Percentiles rank a stretch among this genome's conserved stretches.
These are phyloP conservation scores for Penicillium nordicum DNA, from an alignment of 2,329 filamentous ascomycete species.

Conservation along the genomic window DNA sequence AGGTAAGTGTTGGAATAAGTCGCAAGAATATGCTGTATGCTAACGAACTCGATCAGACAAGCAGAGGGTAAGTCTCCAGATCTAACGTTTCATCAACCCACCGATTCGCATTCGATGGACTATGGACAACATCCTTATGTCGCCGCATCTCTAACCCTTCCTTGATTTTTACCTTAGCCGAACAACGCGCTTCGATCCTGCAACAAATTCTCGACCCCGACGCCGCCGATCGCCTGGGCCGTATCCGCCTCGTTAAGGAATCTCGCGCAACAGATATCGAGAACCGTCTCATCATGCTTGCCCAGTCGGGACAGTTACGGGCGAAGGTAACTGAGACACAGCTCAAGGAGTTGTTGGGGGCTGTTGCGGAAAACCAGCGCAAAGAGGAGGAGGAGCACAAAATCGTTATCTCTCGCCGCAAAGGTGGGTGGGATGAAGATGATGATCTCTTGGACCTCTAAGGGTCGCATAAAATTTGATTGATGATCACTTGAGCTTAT, in stretches of 20 bases:
- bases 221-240: conserved; percentile 85
- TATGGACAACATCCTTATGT: neutral
- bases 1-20: conserved; percentile 48
- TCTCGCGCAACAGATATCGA: conserved; percentile 86
- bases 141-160: conserved; percentile 1
- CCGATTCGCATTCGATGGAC: neutral
- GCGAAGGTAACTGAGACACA: conserved; percentile 88
- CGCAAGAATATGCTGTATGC: neutral
- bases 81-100: neutral
- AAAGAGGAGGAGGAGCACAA: conserved; percentile 63
- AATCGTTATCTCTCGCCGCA: conserved; percentile 80
- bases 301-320: conserved; percentile 79
- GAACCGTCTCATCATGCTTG: conserved; percentile 87
- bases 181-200: conserved; percentile 57
- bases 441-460: conserved; percentile 47
- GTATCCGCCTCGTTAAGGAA: conserved; percentile 94
- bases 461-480: conserved; percentile 10
- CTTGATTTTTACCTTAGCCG: conserved; percentile 20
- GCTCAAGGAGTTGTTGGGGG: conserved; percentile 84
- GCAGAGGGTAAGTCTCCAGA: conserved; percentile 29
- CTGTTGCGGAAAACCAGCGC: conserved; percentile 70
- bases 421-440: conserved; percentile 80
- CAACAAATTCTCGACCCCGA: conserved; percentile 92
- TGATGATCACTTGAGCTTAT: neutral
- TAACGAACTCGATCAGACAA: conserved; percentile 24